Evolutionary conservation across 2,329 filamentous ascomycete species (phyloP), one percentile per base, ranked within the genome.

Genomic region (Chrysoporthe deuterocubensis): DNA sequence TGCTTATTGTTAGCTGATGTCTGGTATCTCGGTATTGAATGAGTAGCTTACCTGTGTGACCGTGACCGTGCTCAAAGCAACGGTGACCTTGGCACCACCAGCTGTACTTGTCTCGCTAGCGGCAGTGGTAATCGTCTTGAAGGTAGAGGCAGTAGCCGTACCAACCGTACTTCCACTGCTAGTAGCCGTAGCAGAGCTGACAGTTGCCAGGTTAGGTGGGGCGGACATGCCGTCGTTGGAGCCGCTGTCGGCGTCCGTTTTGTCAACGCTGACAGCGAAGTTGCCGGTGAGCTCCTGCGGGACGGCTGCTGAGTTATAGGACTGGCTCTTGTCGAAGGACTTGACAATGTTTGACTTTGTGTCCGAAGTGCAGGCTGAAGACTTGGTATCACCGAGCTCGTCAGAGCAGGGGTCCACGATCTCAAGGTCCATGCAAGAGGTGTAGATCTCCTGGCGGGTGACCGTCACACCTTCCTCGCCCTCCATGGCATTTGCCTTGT

Each of bases 251-350:
- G 68, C 66, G 13, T 21, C 43, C 44, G 62, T 34, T 9, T 64
- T 66, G 14, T 57, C 62, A 32, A 84, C 76, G 44, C 77, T 71
- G 65, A 87, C 82, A 63, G 82, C 76, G 71, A 81, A 86, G 73
- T 80, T 79, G 69, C 77, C 80, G 44, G 71, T 69, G 74, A 86
- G 81, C 76, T 86, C 83, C 4, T 73, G 73, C 68, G 79, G 73
- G 70, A 86, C 81, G 57, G 81, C 84, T 37, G 78, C 80, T 65
- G 74, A 75, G 74, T 81, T 81, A 65, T 82, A 76, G 72, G 83
- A 76, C 67, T 81, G 79, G 56, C 78, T 73, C 2, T 75, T 68
- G 61, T 76, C 72, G 68, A 79, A 84, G 26, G 70, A 60, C 60
- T 74, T 71, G 3, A 64, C 72, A 43, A 61, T 70, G 71, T 64